Conservation (phyloP, 176 grass and related monocot species). For the Eragrostis nindensis region DNA sequence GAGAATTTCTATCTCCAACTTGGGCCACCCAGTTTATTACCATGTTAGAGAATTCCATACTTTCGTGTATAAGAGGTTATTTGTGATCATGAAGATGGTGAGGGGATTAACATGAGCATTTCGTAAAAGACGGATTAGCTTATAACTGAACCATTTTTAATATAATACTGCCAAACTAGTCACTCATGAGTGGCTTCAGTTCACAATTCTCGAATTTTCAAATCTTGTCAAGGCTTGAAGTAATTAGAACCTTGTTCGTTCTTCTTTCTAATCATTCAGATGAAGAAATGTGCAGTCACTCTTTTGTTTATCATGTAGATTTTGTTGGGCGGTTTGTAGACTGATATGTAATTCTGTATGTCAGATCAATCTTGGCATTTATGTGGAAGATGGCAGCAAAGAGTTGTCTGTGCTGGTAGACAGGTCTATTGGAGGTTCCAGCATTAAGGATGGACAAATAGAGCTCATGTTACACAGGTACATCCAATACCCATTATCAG, state of each 20-base stretch:
- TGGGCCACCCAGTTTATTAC: background rate
- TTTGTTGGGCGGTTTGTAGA: background rate
- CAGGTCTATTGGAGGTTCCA: constrained; percentile 85
- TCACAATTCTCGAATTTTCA: too few relatives aligned
- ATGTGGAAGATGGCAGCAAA: constrained; percentile 83
- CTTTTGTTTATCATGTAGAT: background rate
- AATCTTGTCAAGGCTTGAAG: constrained; percentile 11
- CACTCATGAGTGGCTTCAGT: too few relatives aligned
- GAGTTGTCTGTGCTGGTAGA: constrained; percentile 88
- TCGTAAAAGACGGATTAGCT: too few relatives aligned
- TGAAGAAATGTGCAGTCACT: background rate
- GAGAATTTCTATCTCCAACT: background rate
- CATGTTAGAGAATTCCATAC: background rate
- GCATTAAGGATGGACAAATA: constrained; percentile 90
- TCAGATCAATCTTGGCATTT: constrained; percentile 95
- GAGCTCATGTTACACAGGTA: constrained; percentile 97
- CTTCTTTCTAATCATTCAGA: background rate
- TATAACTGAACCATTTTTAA: too few relatives aligned
- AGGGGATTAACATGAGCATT: constrained; percentile 7
- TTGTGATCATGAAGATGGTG: constrained; percentile 15
- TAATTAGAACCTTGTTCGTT: constrained; percentile 15
- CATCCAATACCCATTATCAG: background rate
- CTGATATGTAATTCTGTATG: background rate
- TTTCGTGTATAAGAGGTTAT: background rate
- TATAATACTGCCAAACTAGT: too few relatives aligned